Conservation (phyloP, 164 flowering plant species). For the Aristolochia fimbriata region DNA sequence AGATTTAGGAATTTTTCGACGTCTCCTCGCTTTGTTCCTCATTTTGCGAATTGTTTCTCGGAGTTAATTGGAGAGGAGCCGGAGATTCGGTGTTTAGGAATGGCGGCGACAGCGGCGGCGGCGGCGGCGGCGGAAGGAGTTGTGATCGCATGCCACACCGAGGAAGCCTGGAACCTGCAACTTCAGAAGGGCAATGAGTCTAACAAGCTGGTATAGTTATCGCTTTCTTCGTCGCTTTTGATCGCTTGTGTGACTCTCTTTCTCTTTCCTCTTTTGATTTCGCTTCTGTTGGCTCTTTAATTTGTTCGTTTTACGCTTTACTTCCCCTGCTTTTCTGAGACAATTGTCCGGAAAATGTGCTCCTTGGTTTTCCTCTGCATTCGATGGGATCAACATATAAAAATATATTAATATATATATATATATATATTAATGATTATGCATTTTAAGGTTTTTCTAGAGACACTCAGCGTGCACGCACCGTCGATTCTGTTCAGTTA, state of each 20-base stretch:
- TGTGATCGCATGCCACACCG: slow-evolving; percentile 49
- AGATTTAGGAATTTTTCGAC: too few relatives aligned
- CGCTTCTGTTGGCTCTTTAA: background rate
- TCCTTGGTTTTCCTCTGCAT: background rate
- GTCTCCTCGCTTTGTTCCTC: too few relatives aligned
- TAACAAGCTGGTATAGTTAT: slow-evolving; percentile 46
- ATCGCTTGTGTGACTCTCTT: background rate
- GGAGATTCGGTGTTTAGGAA: slow-evolving; percentile 8
- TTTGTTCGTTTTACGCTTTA: background rate
- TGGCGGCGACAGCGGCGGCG: slow-evolving; percentile 5
- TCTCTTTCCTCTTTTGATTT: background rate
- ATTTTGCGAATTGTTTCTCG: too few relatives aligned
- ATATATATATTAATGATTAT: too few relatives aligned
- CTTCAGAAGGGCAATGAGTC: slow-evolving; percentile 34
- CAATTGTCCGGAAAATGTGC: background rate
- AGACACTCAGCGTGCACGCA: background rate
- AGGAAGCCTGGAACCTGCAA: slow-evolving; percentile 46
- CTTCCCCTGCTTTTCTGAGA: background rate
- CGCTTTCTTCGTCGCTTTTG: background rate
- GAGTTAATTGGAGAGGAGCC: background rate
- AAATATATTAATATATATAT: too few relatives aligned
- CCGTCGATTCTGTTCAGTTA: background rate
- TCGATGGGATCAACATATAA: background rate
- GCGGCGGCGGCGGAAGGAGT: slow-evolving; percentile 25
- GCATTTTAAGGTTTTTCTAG: background rate